phyloP scores from a whole-genome alignment of 2,329 filamentous ascomycete genomes.

The Trematosphaeria pertusa region DNA sequence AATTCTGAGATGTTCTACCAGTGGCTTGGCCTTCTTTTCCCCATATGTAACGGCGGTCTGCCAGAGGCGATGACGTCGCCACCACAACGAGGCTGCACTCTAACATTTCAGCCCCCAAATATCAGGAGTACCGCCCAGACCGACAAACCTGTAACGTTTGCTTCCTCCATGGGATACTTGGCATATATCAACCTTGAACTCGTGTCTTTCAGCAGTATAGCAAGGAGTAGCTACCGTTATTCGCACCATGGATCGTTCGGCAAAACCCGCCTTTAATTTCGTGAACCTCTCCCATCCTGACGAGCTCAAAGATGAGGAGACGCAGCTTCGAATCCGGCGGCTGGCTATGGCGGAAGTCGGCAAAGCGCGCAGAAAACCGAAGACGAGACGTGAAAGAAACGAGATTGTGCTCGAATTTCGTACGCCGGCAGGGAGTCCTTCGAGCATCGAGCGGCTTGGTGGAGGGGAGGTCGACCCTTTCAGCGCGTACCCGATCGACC shows the following conservation, averaged over 20 bases:
- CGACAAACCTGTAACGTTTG: too few species aligned
- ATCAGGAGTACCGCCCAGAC: too few species aligned
- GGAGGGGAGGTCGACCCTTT: slow-evolving; percentile 34
- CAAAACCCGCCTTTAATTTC: slow-evolving; percentile 36
- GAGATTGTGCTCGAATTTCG: slow-evolving; percentile 37
- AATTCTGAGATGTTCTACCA: slow-evolving; percentile 2
- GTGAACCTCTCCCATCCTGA: slow-evolving; percentile 41
- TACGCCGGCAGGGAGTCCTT: slow-evolving; percentile 11
- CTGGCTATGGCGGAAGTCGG: slow-evolving; percentile 44
- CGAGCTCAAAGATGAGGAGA: slow-evolving; percentile 40
- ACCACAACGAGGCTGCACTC: slow-evolving; percentile 10
- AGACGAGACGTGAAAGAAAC: slow-evolving; percentile 31
- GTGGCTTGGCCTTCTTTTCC: slow-evolving; percentile 10
- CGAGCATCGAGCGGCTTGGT: slow-evolving; percentile 27
- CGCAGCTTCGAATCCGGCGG: slow-evolving; percentile 38
- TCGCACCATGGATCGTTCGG: slow-evolving; percentile 30
- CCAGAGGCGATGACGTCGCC: slow-evolving; percentile 13
- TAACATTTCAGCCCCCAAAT: slow-evolving; percentile 8
- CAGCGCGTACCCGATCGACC: slow-evolving; percentile 30
- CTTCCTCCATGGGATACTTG: too few species aligned
- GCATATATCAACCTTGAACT: too few species aligned
- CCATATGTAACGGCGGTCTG: slow-evolving; percentile 5
- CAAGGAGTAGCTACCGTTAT: too few species aligned
- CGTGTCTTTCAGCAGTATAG: too few species aligned
- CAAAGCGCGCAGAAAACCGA: slow-evolving; percentile 34